Evolutionary conservation across 306 rosid genomes (phyloP), one percentile per base, ranked within the genome.

Genomic region (Cyamopsis tetragonoloba): DNA sequence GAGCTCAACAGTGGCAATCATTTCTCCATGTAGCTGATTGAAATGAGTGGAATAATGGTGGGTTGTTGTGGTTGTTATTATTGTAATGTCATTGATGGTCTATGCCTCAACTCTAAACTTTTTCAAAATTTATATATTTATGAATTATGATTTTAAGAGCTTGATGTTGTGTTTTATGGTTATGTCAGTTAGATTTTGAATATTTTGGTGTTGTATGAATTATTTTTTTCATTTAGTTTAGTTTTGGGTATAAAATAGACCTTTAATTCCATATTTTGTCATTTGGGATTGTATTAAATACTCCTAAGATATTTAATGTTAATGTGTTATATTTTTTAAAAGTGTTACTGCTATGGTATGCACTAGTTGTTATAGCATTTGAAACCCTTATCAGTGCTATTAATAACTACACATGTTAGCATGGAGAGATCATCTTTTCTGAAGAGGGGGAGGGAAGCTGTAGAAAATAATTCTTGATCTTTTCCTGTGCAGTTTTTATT

Each of bases 61-160:
- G 47, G 54, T 27, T 68, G 53, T 68, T 67, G 38, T 51, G 14
- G 62, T n/a, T n/a, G n/a, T n/a, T n/a, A n/a, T n/a, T n/a, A n/a
- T 14, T 26, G 10, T 55, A 13, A 12, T 17, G 31, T 67, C 37
- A 19, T 12, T 31, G 41, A 49, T 49, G 62, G 18, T 34, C 39
- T 49, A 35, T 50, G 37, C 8, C 28, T 20, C 35, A 28, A 51
- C 18, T 38, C 42, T 37, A 51, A 68, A 66, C 35, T 32, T 48
- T 4, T 14, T 49, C 48, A 66, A 20, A n/a, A 35, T 66, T 49
- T 32, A 66, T 48, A 32, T 4, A 46, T 47, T 30, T 18, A 47
- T 28, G 20, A 19, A 28, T 49, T 66, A 8, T 34, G 39, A 32
- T 22, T 31, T 27, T 1, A 44, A 63, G 23, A 26, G 20, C 22